Evolutionary conservation across 2,329 filamentous ascomycete species (phyloP), one percentile per base, ranked within the genome.

Genomic region (Trichoderma pleuroti): DNA sequence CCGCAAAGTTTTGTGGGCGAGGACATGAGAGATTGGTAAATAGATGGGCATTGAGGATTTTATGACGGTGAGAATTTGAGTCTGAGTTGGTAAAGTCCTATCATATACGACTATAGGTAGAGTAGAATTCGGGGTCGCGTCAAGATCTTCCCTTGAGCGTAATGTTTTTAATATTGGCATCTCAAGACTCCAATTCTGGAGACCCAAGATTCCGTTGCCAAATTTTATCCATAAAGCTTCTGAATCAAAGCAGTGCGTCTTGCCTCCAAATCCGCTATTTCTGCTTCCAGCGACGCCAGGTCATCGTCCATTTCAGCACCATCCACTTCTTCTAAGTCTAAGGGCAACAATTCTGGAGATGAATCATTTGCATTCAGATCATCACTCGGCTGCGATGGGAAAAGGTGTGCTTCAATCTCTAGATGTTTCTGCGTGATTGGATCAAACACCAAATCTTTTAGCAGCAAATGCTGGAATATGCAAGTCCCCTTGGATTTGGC

Each of bases 361-460:
- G 39, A n/a, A 42, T 10, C 3, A 61, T 26, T 36, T 46, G 65
- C 18, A 61, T 36, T 21, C 3, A 18, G 66, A 54, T 28, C 21
- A 34, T 21, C n/a, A 34, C 12, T 28, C 9, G 26, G 39, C 39
- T 68, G 56, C 16, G 32, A 52, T 39, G n/a, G 56, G 28, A 1
- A 42, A 42, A 42, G 39, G 39, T 42, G 39, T 42, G 18, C 39
- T 39, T 68, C 56, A 21, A 49, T 62, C 57, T 62, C 66, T 6
- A 69, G 66, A 10, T 36, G 34, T 11, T 28, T 69, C 66, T 52
- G 30, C 28, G 66, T 69, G 18, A 69, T 69, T 2, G 57, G 57
- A 52, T 69, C 66, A 52, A 69, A 54, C 57, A 42, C n/a, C 42
- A 69, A 39, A 39, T 62, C 56, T 69, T 62, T 62, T 10, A 69